Conservation (phyloP, 495 filamentous ascomycete species). For the Hypoxylon cercidicola region DNA sequence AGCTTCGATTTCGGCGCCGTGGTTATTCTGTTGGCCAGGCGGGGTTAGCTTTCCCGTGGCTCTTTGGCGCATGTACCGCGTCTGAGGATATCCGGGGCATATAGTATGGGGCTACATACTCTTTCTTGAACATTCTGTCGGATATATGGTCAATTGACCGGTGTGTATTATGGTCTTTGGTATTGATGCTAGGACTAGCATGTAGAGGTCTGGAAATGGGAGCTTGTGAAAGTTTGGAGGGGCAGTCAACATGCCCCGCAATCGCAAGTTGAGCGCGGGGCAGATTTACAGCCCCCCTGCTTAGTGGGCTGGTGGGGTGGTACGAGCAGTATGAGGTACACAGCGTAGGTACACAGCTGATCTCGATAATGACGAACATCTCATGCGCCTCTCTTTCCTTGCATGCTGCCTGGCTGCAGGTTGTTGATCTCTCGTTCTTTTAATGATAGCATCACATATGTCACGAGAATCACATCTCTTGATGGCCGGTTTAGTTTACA, state of each 20-base stretch:
- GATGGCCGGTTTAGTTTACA: background rate
- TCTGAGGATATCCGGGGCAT: conserved; percentile 1
- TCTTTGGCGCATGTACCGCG: background rate
- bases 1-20: conserved; percentile 90
- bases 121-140: conserved; percentile 88
- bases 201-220: conserved; percentile 15
- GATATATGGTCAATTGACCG: conserved; percentile 25
- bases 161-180: conserved; percentile 4
- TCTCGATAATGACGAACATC: conserved; percentile 1
- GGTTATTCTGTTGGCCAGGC: conserved; percentile 58
- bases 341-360: conserved; percentile 18
- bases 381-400: background rate
- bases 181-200: conserved; percentile 6
- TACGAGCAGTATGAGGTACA: conserved; percentile 20
- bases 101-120: conserved; percentile 61
- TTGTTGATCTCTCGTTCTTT: background rate
- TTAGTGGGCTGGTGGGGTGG: conserved; percentile 16
- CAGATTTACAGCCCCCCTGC: conserved; percentile 19
- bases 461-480: background rate
- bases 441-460: background rate
- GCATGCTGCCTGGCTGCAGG: too few relatives aligned
- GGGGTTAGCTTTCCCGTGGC: conserved; percentile 25
- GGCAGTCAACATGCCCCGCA: conserved; percentile 41
- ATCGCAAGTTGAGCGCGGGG: conserved; percentile 37
- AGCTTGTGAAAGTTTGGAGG: conserved; percentile 51